phyloP scores from a whole-genome alignment of 441 rosid species.

The Dalechampia spathulata region DNA sequence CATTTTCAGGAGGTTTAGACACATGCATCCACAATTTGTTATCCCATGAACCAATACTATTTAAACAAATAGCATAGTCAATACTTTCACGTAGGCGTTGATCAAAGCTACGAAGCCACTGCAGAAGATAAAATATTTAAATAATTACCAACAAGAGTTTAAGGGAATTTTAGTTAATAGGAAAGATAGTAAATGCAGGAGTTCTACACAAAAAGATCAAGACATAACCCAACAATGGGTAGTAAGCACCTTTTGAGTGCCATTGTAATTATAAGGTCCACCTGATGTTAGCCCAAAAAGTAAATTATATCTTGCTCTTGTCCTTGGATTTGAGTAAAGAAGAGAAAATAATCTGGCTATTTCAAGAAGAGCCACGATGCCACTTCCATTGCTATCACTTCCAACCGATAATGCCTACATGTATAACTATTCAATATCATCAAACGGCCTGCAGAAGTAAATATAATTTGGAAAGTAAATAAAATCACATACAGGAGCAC shows the following conservation, averaged over 20 bases:
- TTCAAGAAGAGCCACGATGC: slow-evolving; percentile 89
- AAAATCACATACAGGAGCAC: slow-evolving; percentile 80
- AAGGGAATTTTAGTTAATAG: not conserved
- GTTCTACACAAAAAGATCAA: slow-evolving; percentile 3
- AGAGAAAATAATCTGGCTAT: slow-evolving; percentile 89
- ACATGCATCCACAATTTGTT: slow-evolving; percentile 69
- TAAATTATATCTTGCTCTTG: slow-evolving; percentile 90
- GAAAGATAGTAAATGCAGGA: slow-evolving; percentile 1
- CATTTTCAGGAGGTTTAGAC: slow-evolving; percentile 95
- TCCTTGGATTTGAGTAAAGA: slow-evolving; percentile 87
- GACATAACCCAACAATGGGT: slow-evolving; percentile 10
- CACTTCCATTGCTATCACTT: slow-evolving; percentile 97
- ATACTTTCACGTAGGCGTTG: slow-evolving; percentile 93
- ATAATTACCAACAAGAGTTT: slow-evolving; percentile 2
- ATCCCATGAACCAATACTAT: slow-evolving; percentile 86
- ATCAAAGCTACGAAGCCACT: slow-evolving; percentile 98
- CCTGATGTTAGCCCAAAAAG: slow-evolving; percentile 95
- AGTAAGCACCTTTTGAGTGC: slow-evolving; percentile 77
- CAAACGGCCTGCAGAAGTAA: not conserved
- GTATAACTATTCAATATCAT: slow-evolving; percentile 15
- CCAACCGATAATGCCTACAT: slow-evolving; percentile 88
- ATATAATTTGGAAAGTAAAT: not conserved
- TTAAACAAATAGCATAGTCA: slow-evolving; percentile 95
- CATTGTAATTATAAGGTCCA: slow-evolving; percentile 95
- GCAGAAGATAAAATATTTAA: slow-evolving; percentile 22